Percentiles rank a stretch among this genome's conserved stretches.
Conservation (phyloP, 768 basidiomycete genomes). For the Calvatia gigantea region DNA sequence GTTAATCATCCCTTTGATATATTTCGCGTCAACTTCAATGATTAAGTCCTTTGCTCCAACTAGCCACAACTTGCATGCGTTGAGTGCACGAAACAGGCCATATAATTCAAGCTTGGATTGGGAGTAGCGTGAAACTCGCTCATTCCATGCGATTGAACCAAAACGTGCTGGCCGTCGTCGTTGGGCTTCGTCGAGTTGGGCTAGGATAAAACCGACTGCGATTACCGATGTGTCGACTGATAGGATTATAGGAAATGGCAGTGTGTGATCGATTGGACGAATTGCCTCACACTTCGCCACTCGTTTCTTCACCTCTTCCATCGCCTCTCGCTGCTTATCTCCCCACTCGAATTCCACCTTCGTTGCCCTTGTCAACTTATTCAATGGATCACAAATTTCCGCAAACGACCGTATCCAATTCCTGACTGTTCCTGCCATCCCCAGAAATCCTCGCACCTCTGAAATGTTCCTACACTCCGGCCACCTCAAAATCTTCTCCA, state of each 20-base stretch:
- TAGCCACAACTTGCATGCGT: conserved; percentile 9
- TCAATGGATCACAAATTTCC: conserved; percentile 16
- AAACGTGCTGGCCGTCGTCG: background rate
- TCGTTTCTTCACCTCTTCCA: conserved; percentile 23
- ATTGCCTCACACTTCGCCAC: conserved; percentile 21
- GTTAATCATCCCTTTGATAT: conserved; percentile 40
- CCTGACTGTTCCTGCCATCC: conserved; percentile 20
- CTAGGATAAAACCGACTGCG: conserved; percentile 6
- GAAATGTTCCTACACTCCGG: conserved; percentile 16
- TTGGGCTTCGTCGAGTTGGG: background rate
- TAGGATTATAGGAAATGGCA: background rate
- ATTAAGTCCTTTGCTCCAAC: conserved; percentile 22
- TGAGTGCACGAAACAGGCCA: conserved; percentile 27
- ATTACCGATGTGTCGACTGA: conserved; percentile 8
- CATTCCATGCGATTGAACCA: conserved; percentile 9
- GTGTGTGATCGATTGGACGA: conserved; percentile 23
- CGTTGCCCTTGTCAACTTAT: conserved; percentile 12
- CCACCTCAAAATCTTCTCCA: conserved; percentile 22
- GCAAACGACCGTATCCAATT: conserved; percentile 27
- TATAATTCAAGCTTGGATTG: conserved; percentile 24
- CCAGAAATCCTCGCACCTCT: conserved; percentile 27
- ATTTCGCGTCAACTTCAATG: conserved; percentile 35
- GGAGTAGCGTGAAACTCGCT: background rate
- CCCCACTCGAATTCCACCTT: conserved; percentile 30
- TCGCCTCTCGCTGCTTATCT: conserved; percentile 14